Conservation (phyloP, 805 yeast species). For the Scheffersomyces amazonensis region DNA sequence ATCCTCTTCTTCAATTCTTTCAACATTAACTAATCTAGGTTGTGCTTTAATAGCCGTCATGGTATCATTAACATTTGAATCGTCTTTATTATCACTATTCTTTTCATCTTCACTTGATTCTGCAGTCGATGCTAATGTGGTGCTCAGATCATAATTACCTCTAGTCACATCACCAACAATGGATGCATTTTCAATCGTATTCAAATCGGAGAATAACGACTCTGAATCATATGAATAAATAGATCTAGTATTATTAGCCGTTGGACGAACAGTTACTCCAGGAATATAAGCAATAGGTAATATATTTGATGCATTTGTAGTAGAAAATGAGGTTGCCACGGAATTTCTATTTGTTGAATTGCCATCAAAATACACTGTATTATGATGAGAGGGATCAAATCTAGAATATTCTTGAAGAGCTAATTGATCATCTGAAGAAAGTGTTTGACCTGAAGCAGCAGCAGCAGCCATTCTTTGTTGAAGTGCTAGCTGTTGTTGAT, state of each 20-base stretch:
- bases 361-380: slow-evolving; percentile 15
- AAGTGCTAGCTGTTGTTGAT: slow-evolving; percentile 4
- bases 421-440: too few relatives aligned
- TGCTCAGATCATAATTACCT: background rate
- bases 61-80: slow-evolving; percentile 37
- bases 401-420: too few relatives aligned
- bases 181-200: slow-evolving; percentile 46
- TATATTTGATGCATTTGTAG: slow-evolving; percentile 81
- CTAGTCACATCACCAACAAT: slow-evolving; percentile 38
- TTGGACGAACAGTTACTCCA: slow-evolving; percentile 73
- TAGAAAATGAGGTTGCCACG: slow-evolving; percentile 58
- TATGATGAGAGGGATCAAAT: slow-evolving; percentile 5
- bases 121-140: background rate
- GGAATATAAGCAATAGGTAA: slow-evolving; percentile 93
- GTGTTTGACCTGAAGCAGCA: slow-evolving; percentile 6
- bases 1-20: slow-evolving; percentile 42
- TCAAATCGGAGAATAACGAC: slow-evolving; percentile 41
- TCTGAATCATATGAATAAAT: slow-evolving; percentile 43
- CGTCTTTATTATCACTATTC: slow-evolving; percentile 6
- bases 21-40: slow-evolving; percentile 66
- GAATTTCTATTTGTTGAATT: slow-evolving; percentile 24
- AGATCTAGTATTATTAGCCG: slow-evolving; percentile 41
- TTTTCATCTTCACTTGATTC: slow-evolving; percentile 6
- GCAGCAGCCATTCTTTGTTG: background rate
- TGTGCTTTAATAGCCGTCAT: slow-evolving; percentile 77